These are phyloP conservation scores for Hyphopichia burtonii DNA, from an alignment of 1,139 yeast genomes.

Conservation along the genomic window DNA sequence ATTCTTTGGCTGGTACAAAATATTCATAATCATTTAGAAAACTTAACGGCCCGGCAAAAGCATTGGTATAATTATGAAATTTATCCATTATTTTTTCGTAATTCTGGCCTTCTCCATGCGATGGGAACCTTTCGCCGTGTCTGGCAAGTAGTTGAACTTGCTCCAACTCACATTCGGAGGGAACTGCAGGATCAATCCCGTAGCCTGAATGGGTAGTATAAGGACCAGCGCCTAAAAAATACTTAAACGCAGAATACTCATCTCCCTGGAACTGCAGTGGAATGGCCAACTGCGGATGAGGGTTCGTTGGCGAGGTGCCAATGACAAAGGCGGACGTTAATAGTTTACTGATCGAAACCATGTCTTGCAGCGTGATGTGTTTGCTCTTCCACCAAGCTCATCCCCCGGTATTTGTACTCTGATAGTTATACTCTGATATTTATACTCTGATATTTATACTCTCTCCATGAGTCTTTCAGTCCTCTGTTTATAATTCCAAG, in stretches of 20 bases:
- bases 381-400: no score
- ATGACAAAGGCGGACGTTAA: background rate
- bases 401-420: no score
- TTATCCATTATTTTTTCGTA: slow-evolving; percentile 10
- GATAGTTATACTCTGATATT: no score
- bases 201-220: slow-evolving; percentile 32
- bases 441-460: no score
- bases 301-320: background rate
- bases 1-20: slow-evolving; percentile 20
- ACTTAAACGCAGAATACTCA: slow-evolving; percentile 19
- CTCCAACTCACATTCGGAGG: slow-evolving; percentile 29
- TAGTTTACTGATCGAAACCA: background rate
- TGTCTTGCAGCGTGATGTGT: background rate
- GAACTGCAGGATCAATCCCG: slow-evolving; percentile 34
- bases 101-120: slow-evolving; percentile 19
- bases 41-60: slow-evolving; percentile 20
- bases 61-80: slow-evolving; percentile 15
- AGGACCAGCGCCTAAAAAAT: slow-evolving; percentile 37
- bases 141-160: slow-evolving; percentile 36
- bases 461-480: no score
- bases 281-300: background rate
- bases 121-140: slow-evolving; percentile 40
- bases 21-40: slow-evolving; percentile 27
- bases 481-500: no score
- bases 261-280: background rate